These are phyloP conservation scores for Artemisia princeps DNA, from an alignment of 140 eudicot genomes.

Conservation along the genomic window DNA sequence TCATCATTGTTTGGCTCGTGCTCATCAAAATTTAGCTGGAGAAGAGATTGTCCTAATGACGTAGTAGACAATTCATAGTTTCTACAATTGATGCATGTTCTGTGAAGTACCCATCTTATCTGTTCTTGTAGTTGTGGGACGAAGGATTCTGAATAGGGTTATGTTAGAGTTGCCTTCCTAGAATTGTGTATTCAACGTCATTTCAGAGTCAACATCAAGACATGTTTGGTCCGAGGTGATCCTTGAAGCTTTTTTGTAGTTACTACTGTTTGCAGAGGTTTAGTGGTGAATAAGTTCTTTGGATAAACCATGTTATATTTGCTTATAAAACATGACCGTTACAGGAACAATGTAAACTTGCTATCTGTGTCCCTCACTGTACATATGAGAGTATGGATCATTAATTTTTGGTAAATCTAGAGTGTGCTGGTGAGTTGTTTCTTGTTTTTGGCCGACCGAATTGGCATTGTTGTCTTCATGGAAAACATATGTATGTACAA, in stretches of 20 bases:
- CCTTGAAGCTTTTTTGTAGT: neutral
- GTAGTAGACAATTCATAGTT: constrained; percentile 34
- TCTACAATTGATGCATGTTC: constrained; percentile 1
- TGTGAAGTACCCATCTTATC: constrained; percentile 13
- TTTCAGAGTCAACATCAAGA: constrained; percentile 7
- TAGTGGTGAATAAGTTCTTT: neutral
- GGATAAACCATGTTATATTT: no score
- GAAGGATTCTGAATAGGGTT: constrained; percentile 16
- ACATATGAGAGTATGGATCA: no score
- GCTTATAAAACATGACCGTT: no score
- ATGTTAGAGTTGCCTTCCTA: constrained; percentile 7
- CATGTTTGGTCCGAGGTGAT: neutral
- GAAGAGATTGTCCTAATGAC: constrained; percentile 44
- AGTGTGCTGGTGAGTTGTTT: no score
- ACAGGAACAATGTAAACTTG: no score
- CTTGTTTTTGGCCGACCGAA: no score
- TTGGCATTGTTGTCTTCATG: no score
- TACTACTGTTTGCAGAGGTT: neutral
- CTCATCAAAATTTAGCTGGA: constrained; percentile 33
- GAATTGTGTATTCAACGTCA: constrained; percentile 21
- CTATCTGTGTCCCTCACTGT: no score
- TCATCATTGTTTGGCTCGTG: constrained; percentile 42
- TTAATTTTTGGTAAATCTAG: no score
- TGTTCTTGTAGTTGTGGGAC: constrained; percentile 15
- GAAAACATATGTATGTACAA: no score